Evolutionary conservation across 306 rosid species (phyloP).

Genomic region (Clitoria ternatea): DNA sequence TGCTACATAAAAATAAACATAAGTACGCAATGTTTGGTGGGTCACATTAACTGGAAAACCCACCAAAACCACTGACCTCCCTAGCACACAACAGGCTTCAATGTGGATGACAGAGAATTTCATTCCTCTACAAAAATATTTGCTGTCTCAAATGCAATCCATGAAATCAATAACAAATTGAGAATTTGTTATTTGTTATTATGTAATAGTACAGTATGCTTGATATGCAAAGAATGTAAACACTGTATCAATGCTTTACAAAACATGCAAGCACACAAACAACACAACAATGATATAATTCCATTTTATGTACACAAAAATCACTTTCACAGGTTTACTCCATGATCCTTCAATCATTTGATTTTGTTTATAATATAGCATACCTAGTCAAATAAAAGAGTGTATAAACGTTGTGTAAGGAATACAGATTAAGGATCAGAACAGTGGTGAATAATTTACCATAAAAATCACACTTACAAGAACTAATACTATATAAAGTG

Average conservation of each 20-base stretch:
- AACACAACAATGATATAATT: neutral
- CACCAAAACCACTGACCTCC: neutral
- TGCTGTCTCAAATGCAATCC: neutral
- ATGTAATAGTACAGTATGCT: neutral
- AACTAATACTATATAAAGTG: too few relatives aligned
- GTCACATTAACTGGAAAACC: neutral
- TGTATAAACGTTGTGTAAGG: neutral
- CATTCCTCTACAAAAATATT: neutral
- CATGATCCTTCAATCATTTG: slow-evolving; percentile 7
- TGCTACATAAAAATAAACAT: neutral
- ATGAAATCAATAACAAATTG: neutral
- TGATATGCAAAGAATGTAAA: neutral
- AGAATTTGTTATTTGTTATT: neutral
- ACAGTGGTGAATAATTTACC: neutral
- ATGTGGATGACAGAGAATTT: neutral
- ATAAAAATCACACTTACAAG: neutral
- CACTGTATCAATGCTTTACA: neutral
- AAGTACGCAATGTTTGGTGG: neutral
- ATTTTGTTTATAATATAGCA: slow-evolving; percentile 1
- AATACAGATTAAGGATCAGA: neutral
- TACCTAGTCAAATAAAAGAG: neutral
- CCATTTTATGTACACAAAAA: neutral
- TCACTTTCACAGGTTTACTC: neutral
- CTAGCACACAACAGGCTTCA: slow-evolving; percentile 1
- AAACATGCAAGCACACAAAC: neutral